Conservation (phyloP, 805 yeast genomes). For the Myxozyma geophila region DNA sequence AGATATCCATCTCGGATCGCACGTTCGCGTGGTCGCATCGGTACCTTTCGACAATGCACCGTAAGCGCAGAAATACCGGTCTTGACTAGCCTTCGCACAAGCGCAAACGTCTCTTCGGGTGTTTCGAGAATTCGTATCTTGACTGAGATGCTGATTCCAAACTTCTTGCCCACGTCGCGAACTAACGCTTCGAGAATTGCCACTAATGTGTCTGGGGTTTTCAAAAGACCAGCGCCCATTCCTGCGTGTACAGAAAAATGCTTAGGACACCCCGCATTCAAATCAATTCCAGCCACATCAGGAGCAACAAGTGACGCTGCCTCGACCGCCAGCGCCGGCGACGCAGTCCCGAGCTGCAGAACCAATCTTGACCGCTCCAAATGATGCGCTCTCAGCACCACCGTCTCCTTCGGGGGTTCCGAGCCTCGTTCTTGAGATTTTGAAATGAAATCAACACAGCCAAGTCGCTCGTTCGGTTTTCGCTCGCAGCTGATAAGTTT, state of each 20-base stretch:
- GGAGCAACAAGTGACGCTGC: constrained; percentile 81
- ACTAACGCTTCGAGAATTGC: constrained; percentile 72
- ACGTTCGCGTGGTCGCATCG: constrained; percentile 79
- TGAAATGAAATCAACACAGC: constrained; percentile 40
- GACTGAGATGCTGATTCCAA: constrained; percentile 81
- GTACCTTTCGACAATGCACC: constrained; percentile 86
- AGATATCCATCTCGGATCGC: constrained; percentile 73
- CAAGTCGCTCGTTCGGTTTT: constrained; percentile 31
- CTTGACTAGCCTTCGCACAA: constrained; percentile 60
- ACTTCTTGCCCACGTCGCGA: constrained; percentile 75
- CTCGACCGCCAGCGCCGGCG: constrained; percentile 80
- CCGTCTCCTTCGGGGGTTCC: constrained; percentile 39
- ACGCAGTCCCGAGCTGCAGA: constrained; percentile 89
- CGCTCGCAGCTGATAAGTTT: constrained; percentile 75
- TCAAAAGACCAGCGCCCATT: constrained; percentile 93
- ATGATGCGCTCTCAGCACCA: constrained; percentile 77
- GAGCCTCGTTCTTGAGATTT: not conserved
- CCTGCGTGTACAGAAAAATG: constrained; percentile 94
- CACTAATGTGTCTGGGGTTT: constrained; percentile 78
- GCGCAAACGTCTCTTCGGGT: constrained; percentile 60
- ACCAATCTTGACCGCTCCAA: constrained; percentile 58
- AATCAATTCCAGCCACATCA: constrained; percentile 91
- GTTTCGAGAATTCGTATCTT: constrained; percentile 81
- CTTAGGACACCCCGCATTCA: constrained; percentile 97
- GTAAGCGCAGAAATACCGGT: constrained; percentile 90